A percentile compares a stretch with the other conserved stretches of the same genome.
Evolutionary conservation across 768 basidiomycete genomes (phyloP).

Genomic region (Harrya chromipes): DNA sequence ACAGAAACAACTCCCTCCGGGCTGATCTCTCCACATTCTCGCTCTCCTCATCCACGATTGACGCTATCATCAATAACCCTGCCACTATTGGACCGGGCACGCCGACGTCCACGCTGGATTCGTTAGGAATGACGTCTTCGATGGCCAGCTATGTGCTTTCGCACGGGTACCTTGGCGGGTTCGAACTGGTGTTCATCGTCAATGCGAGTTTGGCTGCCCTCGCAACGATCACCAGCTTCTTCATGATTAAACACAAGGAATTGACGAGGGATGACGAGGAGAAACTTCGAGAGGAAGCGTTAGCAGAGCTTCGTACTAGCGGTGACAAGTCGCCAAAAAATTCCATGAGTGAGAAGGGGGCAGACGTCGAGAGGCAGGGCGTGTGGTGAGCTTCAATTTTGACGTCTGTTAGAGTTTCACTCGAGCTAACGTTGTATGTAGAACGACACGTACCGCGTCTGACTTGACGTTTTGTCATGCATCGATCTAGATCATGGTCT

Average conservation of each 20-base stretch:
- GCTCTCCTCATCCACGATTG: conserved; percentile 38
- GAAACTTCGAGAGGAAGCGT: conserved; percentile 41
- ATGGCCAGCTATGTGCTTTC: conserved; percentile 42
- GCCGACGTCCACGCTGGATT: conserved; percentile 30
- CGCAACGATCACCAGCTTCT: conserved; percentile 51
- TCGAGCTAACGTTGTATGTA: background rate
- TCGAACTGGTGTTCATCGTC: conserved; percentile 57
- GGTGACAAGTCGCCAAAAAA: background rate
- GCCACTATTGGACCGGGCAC: conserved; percentile 31
- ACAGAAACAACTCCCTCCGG: conserved; percentile 48
- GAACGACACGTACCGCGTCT: background rate
- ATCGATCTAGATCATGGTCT: too few relatives aligned
- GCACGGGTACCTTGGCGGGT: conserved; percentile 54
- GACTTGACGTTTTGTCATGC: too few relatives aligned
- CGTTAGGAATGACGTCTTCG: conserved; percentile 35
- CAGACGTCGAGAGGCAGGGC: background rate
- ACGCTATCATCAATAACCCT: conserved; percentile 49
- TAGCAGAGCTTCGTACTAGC: conserved; percentile 3
- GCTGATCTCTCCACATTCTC: conserved; percentile 37
- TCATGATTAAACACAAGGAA: conserved; percentile 62
- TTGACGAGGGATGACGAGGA: conserved; percentile 57
- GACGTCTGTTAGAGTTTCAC: background rate
- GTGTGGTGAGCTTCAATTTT: conserved; percentile 1
- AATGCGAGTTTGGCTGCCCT: conserved; percentile 53
- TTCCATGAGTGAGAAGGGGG: background rate